Evolutionary conservation across 106 monocot species (phyloP), one percentile per base, ranked within the genome.

Genomic region (Dioscorea zingiberensis): DNA sequence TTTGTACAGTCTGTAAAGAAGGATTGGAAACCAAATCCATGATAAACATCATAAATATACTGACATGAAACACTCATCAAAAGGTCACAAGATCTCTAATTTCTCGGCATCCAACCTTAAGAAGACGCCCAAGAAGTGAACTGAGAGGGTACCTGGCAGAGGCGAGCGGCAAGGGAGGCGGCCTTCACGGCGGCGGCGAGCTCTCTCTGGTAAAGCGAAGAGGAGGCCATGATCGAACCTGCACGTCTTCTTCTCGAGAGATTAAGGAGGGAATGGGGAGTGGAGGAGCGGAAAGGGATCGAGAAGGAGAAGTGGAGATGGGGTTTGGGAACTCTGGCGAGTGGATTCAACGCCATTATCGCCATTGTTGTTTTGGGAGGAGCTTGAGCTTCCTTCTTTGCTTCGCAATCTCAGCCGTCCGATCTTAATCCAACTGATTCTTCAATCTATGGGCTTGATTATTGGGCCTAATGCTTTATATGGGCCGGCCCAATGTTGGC

Each of bases 131-230:
- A 22, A 22, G 18, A 57, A 23, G 18, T 3, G 18, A 55, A 70
- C 6, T 19, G 48, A 48, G 32, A 26, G 27, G 27, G n/a, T 16
- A 84, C 95, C 81, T 85, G 78, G 71, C 95, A 95, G 68, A 95
- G 95, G 16, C 87, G 78, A 21, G 95, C 69, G 26, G 95, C 95
- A 27, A 97, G 85, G 3, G 79, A 69, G 14, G 79, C 85, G 17
- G 91, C 95, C 77, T 91, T 97, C 81, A 85, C 91, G 62, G 95
- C 95, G n/a, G 80, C 91, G 21, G 85, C 83, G 67, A 91, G 80
- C 64, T 97, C 88, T 32, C 71, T 78, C 54, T 77, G 79, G 74
- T 91, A 97, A 17, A 59, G 14, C 23, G 38, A 51, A 11, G 58
- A 57, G 8, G 63, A 51, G 15, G 70, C 47, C 67, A 81, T 64